phyloP scores from a whole-genome alignment of 169 alveolate species.

The Plasmodium inui region DNA sequence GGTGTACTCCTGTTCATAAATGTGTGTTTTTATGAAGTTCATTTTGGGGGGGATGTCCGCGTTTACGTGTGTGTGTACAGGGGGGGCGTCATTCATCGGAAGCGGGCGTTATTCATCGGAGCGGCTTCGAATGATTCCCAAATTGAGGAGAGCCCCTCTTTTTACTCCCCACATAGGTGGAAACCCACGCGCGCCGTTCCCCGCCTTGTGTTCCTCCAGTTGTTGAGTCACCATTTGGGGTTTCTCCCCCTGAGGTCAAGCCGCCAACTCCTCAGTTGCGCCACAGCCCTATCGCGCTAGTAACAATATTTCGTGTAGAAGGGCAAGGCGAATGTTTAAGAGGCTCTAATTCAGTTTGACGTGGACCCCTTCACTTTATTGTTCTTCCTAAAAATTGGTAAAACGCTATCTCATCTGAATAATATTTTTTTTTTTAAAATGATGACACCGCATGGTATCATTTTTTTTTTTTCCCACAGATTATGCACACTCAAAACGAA shows the following conservation, averaged over 20 bases:
- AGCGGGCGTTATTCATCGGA: neutral
- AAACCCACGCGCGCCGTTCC: neutral
- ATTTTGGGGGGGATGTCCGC: slow-evolving; percentile 10
- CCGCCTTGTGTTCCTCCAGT: neutral
- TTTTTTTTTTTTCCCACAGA: neutral
- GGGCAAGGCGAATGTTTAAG: neutral
- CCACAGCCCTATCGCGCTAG: neutral
- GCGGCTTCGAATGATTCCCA: neutral
- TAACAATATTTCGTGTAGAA: neutral
- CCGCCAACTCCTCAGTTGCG: neutral
- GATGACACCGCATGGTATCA: neutral
- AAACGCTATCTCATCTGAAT: neutral
- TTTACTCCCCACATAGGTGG: neutral
- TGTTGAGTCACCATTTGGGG: neutral
- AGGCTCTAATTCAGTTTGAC: neutral
- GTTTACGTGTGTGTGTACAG: neutral
- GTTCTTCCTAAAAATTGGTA: neutral
- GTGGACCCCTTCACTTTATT: neutral
- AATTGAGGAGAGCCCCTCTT: neutral
- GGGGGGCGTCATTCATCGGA: neutral
- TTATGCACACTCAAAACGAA: neutral
- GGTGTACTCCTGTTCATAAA: slow-evolving; percentile 65
- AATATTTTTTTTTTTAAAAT: neutral
- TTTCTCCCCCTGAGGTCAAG: neutral
- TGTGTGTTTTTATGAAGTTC: slow-evolving; percentile 75